Evolutionary conservation across 306 rosid genomes (phyloP), one percentile per base, ranked within the genome.

Genomic region (Vigna nakashimae): DNA sequence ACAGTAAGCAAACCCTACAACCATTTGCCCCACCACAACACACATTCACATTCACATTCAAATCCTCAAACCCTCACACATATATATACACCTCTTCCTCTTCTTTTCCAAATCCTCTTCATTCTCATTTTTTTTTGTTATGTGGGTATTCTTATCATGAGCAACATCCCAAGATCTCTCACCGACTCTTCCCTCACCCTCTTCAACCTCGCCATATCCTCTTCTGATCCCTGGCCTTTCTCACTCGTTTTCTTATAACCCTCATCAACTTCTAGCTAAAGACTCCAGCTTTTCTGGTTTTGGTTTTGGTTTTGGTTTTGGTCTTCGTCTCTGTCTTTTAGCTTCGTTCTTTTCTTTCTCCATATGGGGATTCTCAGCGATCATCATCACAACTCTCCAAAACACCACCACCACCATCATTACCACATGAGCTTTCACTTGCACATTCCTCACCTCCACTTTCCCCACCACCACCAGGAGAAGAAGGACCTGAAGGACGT

Each of bases 191-290:
- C 96, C 46, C 58, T 86, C 0, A 83, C 91, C 53, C 92, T 92
- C 79, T 95, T 92, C 85, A 86, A 85, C 36, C 98, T 95, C 3
- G 87, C 94, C 45, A 95, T 92, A 42, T 95, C 99, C 13, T 72
- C 96, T 10, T 91, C 98, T 1, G 96, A 92, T 50, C 98, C 98
- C 60, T 96, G 99, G 99, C 98, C 96, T 48, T 96, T 96, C 73
- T 90, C 99, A 56, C 16, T 40, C 45, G 78, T 82, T 77, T 82
- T 88, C 92, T 90, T 82, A 74, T 90, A 93, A 63, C 89, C 83
- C 81, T 42, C 10, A 5, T 3, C 11, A 59, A 28, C 2, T 43
- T 9, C 4, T 2, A 13, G 4, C 24, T 14, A 40, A 51, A 22
- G 57, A 18, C 26, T 42, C 53, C 20, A 60, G 12, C 17, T 9